These are phyloP conservation scores for Diaporthe capsici DNA, from an alignment of 2,329 filamentous ascomycete genomes.

Conservation along the genomic window DNA sequence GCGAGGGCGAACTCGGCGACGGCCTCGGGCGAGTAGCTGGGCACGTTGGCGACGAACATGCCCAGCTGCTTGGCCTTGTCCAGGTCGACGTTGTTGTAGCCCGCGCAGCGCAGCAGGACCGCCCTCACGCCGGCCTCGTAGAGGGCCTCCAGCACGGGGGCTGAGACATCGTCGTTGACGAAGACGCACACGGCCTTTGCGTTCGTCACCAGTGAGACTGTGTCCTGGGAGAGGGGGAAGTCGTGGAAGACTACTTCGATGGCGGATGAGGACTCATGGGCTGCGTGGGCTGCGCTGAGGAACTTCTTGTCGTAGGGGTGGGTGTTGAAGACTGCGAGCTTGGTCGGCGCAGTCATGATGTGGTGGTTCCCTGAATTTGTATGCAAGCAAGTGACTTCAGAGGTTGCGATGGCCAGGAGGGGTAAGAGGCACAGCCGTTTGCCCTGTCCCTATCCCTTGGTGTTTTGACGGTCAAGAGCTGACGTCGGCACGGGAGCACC, in stretches of 20 bases:
- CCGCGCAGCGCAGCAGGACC: conserved; percentile 76
- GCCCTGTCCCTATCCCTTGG: not conserved
- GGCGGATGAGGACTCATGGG: conserved; percentile 48
- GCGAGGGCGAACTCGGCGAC: conserved; percentile 80
- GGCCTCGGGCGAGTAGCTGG: conserved; percentile 77
- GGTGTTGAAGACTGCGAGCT: conserved; percentile 74
- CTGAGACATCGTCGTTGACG: conserved; percentile 73
- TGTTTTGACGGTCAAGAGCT: not conserved
- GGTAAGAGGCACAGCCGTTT: not conserved
- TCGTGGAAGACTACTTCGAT: conserved; percentile 71
- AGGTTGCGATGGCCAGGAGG: not conserved
- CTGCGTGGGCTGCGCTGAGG: conserved; percentile 59
- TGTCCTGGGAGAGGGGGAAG: conserved; percentile 69
- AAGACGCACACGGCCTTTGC: conserved; percentile 75
- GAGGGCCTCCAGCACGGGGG: conserved; percentile 65
- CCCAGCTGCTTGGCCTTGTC: conserved; percentile 65
- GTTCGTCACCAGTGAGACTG: conserved; percentile 66
- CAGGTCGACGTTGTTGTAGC: conserved; percentile 78
- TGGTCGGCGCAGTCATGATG: conserved; percentile 56
- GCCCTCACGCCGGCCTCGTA: conserved; percentile 65
- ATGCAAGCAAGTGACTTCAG: not conserved
- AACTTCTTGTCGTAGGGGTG: conserved; percentile 74
- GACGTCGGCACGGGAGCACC: conserved; percentile 21
- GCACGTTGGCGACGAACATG: conserved; percentile 76
- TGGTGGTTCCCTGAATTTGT: not conserved